Evolutionary conservation across 2,329 filamentous ascomycete genomes (phyloP).

Genomic region (Botryotinia calthae): DNA sequence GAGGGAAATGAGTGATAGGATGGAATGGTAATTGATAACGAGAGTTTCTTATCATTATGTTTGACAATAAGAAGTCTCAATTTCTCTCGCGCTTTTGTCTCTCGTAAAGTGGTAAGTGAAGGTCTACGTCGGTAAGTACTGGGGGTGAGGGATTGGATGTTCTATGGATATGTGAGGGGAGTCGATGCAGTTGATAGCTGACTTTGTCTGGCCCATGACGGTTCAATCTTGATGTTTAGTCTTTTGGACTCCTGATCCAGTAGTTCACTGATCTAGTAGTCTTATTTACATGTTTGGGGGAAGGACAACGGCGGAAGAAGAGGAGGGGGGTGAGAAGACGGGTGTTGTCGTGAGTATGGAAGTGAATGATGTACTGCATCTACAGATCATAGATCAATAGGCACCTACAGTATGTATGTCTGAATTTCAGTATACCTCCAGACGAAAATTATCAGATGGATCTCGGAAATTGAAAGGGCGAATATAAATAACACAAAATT

Average conservation of each 20-base stretch:
- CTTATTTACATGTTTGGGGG: not conserved
- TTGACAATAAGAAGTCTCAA: not conserved
- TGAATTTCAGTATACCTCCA: accelerated
- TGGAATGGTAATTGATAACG: not conserved
- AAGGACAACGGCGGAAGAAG: not conserved
- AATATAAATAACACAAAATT: not conserved
- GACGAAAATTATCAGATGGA: not conserved
- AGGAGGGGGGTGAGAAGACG: not conserved
- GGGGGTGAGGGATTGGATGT: not conserved
- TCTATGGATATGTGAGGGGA: not conserved
- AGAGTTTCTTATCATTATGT: not conserved
- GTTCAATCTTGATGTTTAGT: too few relatives aligned
- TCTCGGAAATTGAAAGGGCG: not conserved
- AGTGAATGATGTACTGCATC: not conserved
- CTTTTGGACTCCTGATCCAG: too few relatives aligned
- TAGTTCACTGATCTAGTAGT: not conserved
- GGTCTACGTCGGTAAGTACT: not conserved
- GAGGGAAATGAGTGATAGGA: not conserved
- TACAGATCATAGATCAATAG: not conserved
- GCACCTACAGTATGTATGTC: accelerated
- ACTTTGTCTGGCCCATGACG: too few relatives aligned
- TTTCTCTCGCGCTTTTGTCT: not conserved
- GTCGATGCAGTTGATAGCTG: not conserved
- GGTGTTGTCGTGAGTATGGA: not conserved
- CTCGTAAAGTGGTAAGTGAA: not conserved